phyloP scores from a whole-genome alignment of 73 alveolate species.

The Paramecium octaurelia region DNA sequence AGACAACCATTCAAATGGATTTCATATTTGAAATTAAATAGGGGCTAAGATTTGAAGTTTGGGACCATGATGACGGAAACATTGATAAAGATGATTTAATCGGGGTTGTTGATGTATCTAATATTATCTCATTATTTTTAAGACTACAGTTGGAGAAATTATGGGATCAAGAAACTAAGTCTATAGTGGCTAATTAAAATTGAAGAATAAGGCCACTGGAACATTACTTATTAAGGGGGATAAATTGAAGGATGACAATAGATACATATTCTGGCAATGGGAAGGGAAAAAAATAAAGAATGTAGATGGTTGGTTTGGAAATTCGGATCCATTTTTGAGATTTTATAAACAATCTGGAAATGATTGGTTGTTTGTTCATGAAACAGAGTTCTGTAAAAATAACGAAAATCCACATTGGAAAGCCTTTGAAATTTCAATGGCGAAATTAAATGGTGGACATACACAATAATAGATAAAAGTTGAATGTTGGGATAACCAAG shows the following conservation, averaged over 20 bases:
- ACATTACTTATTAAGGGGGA: slow-evolving; percentile 69
- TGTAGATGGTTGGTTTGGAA: slow-evolving; percentile 64
- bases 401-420: slow-evolving; percentile 70
- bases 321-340: slow-evolving; percentile 63
- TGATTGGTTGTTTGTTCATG: slow-evolving; percentile 16
- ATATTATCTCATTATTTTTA: not conserved
- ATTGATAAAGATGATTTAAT: slow-evolving; percentile 64
- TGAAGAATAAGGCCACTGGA: slow-evolving; percentile 63
- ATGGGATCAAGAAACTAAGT: slow-evolving; percentile 72
- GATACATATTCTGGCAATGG: slow-evolving; percentile 53
- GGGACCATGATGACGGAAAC: slow-evolving; percentile 68
- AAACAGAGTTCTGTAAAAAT: slow-evolving; percentile 63
- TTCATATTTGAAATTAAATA: slow-evolving; percentile 84
- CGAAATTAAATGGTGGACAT: slow-evolving; percentile 68
- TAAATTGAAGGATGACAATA: slow-evolving; percentile 56
- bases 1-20: slow-evolving; percentile 66
- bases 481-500: slow-evolving; percentile 68
- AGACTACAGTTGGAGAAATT: slow-evolving; percentile 77
- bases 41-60: slow-evolving; percentile 64
- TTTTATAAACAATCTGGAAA: slow-evolving; percentile 36
- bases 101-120: slow-evolving; percentile 60
- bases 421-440: slow-evolving; percentile 65
- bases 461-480: slow-evolving; percentile 60
- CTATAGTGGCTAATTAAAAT: slow-evolving; percentile 57
- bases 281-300: slow-evolving; percentile 42